Conservation (phyloP, 2,329 filamentous ascomycete genomes). For the Oidium heveae region DNA sequence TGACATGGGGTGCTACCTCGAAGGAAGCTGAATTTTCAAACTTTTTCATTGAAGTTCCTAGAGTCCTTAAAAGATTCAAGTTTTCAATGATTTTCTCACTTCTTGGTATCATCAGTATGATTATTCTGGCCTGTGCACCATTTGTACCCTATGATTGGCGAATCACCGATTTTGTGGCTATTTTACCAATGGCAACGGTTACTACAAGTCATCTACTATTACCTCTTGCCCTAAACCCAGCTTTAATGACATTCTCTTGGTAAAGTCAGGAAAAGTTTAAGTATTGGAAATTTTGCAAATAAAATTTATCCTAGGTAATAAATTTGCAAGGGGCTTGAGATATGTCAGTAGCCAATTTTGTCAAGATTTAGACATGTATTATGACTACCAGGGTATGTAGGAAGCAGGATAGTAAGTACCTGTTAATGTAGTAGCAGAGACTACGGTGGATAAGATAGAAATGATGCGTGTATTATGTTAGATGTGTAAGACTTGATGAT, state of each 20-base stretch:
- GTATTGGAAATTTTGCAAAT: no score
- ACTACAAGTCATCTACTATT: constrained; percentile 42
- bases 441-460: no score
- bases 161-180: constrained; percentile 48
- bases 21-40: constrained; percentile 64
- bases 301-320: no score
- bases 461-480: no score
- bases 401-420: no score
- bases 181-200: constrained; percentile 52
- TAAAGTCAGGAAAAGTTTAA: constrained; percentile 15
- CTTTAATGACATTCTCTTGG: constrained; percentile 58
- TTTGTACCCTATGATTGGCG: constrained; percentile 41
- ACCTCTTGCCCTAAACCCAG: constrained; percentile 52
- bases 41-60: constrained; percentile 66
- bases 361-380: no score
- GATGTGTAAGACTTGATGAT: no score
- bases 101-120: constrained; percentile 30
- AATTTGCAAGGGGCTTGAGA: no score
- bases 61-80: constrained; percentile 51
- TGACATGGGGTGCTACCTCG: constrained; percentile 63
- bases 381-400: no score
- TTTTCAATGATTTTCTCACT: constrained; percentile 16
- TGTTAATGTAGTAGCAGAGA: no score
- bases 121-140: constrained; percentile 32
- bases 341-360: no score